Evolutionary conservation across 1,284 basidiomycete species (phyloP), one percentile per base, ranked within the genome.

Genomic region (Lentinus polychrous): DNA sequence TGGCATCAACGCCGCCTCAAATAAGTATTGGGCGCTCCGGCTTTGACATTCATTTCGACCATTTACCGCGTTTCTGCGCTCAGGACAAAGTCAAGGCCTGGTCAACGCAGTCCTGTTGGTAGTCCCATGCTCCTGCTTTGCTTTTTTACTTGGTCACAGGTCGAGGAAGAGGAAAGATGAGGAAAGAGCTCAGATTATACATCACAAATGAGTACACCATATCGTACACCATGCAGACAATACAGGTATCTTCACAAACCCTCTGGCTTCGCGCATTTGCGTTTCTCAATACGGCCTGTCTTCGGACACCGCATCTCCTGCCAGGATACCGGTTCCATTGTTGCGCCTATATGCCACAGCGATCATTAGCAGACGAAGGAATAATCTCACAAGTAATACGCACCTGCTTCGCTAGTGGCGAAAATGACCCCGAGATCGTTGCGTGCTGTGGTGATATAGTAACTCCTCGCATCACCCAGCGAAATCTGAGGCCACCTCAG

Each of bases 391-490:
- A 20, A 22, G 43, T 43, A 39, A 17, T 10, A 64, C 68, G 63
- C 57, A 81, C 87, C 86, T 49, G 84, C 81, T 66, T 89, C 85
- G 63, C 86, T 89, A 3, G 84, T 86, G 8, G 90, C 91, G 63
- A 89, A 91, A 45, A 93, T 83, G 11, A 95, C 93, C 2, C 96
- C 95, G 2, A 98, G 79, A 57, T 95, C 87, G 66, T 98, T 98
- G 37, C 89, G 76, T 5, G 92, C 94, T 3, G 96, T 99, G 0
- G 93, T 92, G 32, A 98, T 78, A 69, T 94, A 96, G 69, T 98
- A 98, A 58, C 86, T 93, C 46, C 91, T 78, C 18, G 91, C 86
- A 68, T 95, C 92, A n/a, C 93, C 91, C 31, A 95, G 73, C 12
- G 91, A 95, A 46, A 94, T 87, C 92, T 95, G 58, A 2, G 33